Conservation (phyloP, 306 rosid species). For the Gastrolobium villosum region DNA sequence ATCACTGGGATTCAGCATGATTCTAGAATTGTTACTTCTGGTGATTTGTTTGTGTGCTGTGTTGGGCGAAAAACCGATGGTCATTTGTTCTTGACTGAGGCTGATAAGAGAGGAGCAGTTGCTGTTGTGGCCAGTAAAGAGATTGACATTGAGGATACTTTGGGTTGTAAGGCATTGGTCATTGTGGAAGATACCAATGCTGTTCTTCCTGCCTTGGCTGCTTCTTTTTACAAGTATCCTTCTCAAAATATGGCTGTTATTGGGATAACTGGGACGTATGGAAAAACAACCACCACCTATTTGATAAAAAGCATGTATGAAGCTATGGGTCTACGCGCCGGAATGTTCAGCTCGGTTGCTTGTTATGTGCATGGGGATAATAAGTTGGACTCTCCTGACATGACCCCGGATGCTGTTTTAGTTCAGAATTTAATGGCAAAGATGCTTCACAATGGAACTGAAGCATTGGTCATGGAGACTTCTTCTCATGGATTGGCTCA, state of each 20-base stretch:
- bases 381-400: constrained; percentile 70
- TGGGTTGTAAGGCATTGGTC: constrained; percentile 93
- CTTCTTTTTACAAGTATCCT: constrained; percentile 83
- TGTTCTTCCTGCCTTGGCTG: constrained; percentile 79
- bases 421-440: constrained; percentile 92
- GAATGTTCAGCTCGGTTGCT: constrained; percentile 86
- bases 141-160: constrained; percentile 85
- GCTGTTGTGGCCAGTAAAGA: constrained; percentile 95
- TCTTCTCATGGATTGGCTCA: constrained; percentile 66
- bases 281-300: constrained; percentile 80
- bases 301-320: constrained; percentile 92
- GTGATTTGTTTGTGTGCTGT: constrained; percentile 88
- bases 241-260: constrained; percentile 88
- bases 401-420: constrained; percentile 74
- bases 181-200: constrained; percentile 89
- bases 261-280: constrained; percentile 84
- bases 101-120: constrained; percentile 94
- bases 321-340: constrained; percentile 88
- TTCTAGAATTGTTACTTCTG: constrained; percentile 73
- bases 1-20: constrained; percentile 94
- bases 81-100: constrained; percentile 80
- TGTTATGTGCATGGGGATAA: constrained; percentile 86
- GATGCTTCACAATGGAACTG: constrained; percentile 96
- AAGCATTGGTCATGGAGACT: constrained; percentile 84
- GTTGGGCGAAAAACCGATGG: constrained; percentile 77